Base-by-base conservation (phyloP, 2,329 filamentous ascomycete genomes). In the Fusarium sp. region DNA sequence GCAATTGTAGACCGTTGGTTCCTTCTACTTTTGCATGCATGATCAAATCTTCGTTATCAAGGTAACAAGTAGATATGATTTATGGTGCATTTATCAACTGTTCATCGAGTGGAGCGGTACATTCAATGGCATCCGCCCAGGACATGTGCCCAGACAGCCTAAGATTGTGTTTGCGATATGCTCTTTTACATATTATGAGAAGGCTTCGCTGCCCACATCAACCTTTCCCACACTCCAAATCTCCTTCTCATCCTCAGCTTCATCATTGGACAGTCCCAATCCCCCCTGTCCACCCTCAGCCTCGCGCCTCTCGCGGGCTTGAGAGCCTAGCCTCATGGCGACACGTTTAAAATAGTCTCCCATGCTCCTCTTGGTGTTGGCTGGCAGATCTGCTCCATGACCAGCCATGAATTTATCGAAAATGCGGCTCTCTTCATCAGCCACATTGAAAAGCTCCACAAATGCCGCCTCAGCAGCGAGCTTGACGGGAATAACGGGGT, bases 281-380 rank as follows among this genome's bases (percentile, higher is more conserved):
- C 95, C 94, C 52, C 95, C 95, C 66, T 92, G 89, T 13, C 96
- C 96, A 70, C 95, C 96, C 81, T 98, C 95, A 0, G 96, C 96
- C 76, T 98, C 95, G 79, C 90, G 93, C 77, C 96, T 89, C 85
- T 99, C 96, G 71, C 94, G 89, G 4, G 94, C 95, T 82, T 98
- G 96, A 24, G 87, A 89, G n/a, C 93, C 96, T 26, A 98, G 84
- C 76, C 95, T 90, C 79, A 96, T 82, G 3, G 94, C 94, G 73
- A 99, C 94, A 47, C 96, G 88, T 87, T 98, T 98, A 85, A 98
- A 98, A 85, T 99, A 99, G 82, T 99, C 96, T 67, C 92, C 89
- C 93, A 99, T 98, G 81, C 92, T 95, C 76, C 96, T 89, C 88
- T 97, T 96, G 24, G 91, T 91, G 45, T 90, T 92, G 1, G 93